Evolutionary conservation across 2,329 filamentous ascomycete genomes (phyloP).

Genomic region (Cercospora nicotianae): DNA sequence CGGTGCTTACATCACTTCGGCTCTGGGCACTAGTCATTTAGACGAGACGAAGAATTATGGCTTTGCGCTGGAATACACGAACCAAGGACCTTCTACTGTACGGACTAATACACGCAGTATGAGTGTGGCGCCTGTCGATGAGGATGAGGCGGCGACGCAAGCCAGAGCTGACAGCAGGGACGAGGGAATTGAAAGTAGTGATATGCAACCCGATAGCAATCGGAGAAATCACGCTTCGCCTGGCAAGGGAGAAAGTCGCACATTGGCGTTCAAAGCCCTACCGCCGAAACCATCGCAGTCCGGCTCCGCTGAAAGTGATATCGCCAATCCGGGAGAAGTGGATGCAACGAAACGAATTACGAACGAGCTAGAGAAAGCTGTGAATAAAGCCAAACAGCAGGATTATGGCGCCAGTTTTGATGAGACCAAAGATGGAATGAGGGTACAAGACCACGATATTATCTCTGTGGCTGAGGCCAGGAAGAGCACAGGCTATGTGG

Average conservation of each 20-base stretch:
- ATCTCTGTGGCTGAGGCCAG: constrained; percentile 82
- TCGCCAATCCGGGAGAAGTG: constrained; percentile 46
- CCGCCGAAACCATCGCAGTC: constrained; percentile 49
- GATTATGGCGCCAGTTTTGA: constrained; percentile 32
- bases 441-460: constrained; percentile 65
- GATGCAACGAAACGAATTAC: constrained; percentile 66
- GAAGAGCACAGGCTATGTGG: constrained; percentile 80
- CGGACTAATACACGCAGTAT: constrained; percentile 85
- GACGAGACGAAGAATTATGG: constrained; percentile 82
- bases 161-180: not conserved
- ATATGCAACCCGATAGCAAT: constrained; percentile 25
- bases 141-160: constrained; percentile 32
- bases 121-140: constrained; percentile 38
- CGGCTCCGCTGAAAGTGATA: constrained; percentile 27
- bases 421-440: constrained; percentile 23
- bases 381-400: constrained; percentile 47
- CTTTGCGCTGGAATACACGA: constrained; percentile 72
- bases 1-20: constrained; percentile 89
- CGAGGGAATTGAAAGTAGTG: not conserved
- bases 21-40: constrained; percentile 72
- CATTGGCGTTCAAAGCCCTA: constrained; percentile 59
- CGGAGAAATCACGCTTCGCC: constrained; percentile 24
- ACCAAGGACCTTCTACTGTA: constrained; percentile 66
- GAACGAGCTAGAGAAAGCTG: constrained; percentile 71
- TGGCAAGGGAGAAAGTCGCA: constrained; percentile 33